Evolutionary conservation across 1,284 basidiomycete species (phyloP).

Genomic region (Coniophora puteana): DNA sequence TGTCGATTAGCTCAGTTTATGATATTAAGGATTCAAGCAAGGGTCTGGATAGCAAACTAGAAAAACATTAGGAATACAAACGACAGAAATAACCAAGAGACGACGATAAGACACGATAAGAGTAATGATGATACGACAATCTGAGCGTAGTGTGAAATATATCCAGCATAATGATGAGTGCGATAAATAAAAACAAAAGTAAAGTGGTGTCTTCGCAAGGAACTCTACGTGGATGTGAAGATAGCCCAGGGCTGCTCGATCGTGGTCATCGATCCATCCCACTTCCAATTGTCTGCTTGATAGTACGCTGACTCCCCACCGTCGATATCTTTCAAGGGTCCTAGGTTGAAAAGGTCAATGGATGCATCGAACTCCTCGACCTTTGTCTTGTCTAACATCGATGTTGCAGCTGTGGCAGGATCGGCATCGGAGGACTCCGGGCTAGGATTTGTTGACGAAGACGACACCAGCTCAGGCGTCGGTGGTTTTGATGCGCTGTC

Average conservation of each 20-base stretch:
- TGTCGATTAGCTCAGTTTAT: too few relatives aligned
- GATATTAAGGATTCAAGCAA: too few relatives aligned
- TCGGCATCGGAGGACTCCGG: conserved; percentile 69
- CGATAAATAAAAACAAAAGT: conserved; percentile 15
- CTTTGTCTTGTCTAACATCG: conserved; percentile 38
- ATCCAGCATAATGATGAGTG: conserved; percentile 37
- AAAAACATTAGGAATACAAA: conserved; percentile 38
- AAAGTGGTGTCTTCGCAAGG: conserved; percentile 11
- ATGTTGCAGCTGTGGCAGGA: conserved; percentile 29
- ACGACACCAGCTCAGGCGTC: conserved; percentile 66
- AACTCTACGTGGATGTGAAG: conserved; percentile 50
- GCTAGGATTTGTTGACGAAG: conserved; percentile 71
- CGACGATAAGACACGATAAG: too few relatives aligned
- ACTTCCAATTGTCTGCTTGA: conserved; percentile 64
- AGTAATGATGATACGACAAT: conserved; percentile 28
- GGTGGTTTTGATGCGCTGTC: conserved; percentile 58
- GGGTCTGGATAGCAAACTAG: conserved; percentile 33
- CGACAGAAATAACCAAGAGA: conserved; percentile 35
- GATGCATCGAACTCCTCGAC: conserved; percentile 36
- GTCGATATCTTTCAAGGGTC: conserved; percentile 66
- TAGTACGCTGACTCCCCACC: conserved; percentile 72
- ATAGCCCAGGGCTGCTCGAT: conserved; percentile 72
- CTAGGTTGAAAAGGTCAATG: conserved; percentile 53
- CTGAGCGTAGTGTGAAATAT: conserved; percentile 19
- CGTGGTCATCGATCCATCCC: conserved; percentile 61